Evolutionary conservation across 2,329 filamentous ascomycete genomes (phyloP).

Genomic region (Colletotrichum plurivorum): DNA sequence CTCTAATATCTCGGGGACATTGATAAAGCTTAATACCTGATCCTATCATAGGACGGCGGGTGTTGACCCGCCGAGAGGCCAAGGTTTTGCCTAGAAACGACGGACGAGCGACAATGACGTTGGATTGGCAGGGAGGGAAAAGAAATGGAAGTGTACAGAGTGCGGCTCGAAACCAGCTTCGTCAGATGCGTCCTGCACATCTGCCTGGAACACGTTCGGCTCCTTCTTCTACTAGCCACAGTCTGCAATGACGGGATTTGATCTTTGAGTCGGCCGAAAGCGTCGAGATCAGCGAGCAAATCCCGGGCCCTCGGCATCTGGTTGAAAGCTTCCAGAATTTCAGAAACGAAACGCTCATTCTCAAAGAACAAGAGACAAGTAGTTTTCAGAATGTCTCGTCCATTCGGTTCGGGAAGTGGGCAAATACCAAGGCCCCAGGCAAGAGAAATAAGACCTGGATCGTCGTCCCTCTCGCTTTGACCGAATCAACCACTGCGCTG

Average conservation of each 20-base stretch:
- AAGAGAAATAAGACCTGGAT: no score
- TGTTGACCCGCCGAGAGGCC: no score
- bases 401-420: not conserved
- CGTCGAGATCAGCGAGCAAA: conserved; percentile 23
- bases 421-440: not conserved
- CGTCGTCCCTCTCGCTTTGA: not conserved
- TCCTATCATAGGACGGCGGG: no score
- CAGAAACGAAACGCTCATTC: conserved; percentile 2
- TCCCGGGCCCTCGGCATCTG: not conserved
- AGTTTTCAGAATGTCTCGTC: not conserved
- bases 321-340: conserved; percentile 22
- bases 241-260: not conserved
- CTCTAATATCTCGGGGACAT: no score
- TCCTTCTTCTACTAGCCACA: conserved; percentile 10
- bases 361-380: conserved; percentile 7
- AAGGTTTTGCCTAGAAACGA: conserved; percentile 5
- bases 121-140: not conserved
- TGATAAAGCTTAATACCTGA: no score
- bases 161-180: not conserved
- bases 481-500: not conserved
- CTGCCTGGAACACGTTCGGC: conserved; percentile 1
- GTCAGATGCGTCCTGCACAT: conserved; percentile 7
- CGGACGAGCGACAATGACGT: conserved; percentile 6
- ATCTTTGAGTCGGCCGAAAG: not conserved
- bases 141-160: no score